Conservation (phyloP, 2,329 filamentous ascomycete species). For the Aspergillus ustus region DNA sequence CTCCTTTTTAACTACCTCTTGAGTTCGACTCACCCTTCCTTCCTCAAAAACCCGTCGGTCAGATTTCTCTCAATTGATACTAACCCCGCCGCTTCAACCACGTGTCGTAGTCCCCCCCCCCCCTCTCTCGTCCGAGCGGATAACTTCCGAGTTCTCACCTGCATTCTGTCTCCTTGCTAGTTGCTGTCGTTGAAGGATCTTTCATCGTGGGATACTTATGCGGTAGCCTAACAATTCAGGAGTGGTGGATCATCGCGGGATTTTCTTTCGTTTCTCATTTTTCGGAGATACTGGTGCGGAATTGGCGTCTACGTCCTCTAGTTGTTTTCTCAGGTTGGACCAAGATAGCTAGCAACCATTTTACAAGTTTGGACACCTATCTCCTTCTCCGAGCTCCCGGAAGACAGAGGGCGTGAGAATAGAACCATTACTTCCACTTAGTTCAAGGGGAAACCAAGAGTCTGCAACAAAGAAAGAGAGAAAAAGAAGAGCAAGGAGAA, state of each 20-base stretch:
- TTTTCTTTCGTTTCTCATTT: conserved; percentile 28
- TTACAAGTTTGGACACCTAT: conserved; percentile 46
- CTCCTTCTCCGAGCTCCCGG: conserved; percentile 40
- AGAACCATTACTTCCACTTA: conserved; percentile 25
- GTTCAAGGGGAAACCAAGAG: conserved; percentile 21
- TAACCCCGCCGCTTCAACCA: background rate
- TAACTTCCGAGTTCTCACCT: background rate
- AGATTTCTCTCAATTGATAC: background rate
- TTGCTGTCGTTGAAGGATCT: conserved; percentile 26
- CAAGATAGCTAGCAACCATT: conserved; percentile 53
- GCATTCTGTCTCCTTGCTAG: conserved; percentile 22
- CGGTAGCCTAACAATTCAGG: conserved; percentile 29
- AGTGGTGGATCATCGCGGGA: conserved; percentile 32
- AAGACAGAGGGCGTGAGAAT: conserved; percentile 31
- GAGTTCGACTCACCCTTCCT: background rate
- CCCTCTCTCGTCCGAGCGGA: conserved; percentile 2
- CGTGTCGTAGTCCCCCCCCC: conserved; percentile 6
- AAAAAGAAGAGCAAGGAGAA: conserved; percentile 26
- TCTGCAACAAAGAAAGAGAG: conserved; percentile 21
- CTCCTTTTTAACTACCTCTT: background rate
- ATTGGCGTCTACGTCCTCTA: conserved; percentile 39
- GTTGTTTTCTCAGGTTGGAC: conserved; percentile 45
- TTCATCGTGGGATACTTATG: conserved; percentile 25
- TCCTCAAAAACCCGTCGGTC: background rate
- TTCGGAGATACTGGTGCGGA: conserved; percentile 30